Evolutionary conservation across 139 green algal genomes (phyloP).

Genomic region (Desmodesmus armatus): DNA sequence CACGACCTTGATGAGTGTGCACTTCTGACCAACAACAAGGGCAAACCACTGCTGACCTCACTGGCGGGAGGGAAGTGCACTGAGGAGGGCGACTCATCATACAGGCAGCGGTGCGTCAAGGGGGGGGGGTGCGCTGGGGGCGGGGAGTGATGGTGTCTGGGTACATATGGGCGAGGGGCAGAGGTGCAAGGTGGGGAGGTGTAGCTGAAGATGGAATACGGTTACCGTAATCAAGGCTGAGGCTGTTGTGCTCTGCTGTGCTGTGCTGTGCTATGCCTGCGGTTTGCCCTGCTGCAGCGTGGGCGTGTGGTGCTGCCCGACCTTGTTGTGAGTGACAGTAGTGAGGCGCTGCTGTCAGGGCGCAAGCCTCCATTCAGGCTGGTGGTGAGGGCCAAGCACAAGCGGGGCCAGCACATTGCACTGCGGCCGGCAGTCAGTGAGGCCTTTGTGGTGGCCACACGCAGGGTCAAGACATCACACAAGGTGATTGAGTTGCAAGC

Average conservation of each 20-base stretch:
- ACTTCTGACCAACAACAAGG: slow-evolving; percentile 86
- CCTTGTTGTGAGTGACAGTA: slow-evolving; percentile 83
- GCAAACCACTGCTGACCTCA: slow-evolving; percentile 31
- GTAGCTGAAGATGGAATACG: background rate
- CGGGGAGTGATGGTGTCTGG: background rate
- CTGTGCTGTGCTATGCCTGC: background rate
- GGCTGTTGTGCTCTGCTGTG: background rate
- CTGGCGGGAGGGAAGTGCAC: slow-evolving; percentile 13
- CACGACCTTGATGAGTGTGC: slow-evolving; percentile 78
- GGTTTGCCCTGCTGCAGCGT: slow-evolving; percentile 42
- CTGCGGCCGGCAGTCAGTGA: slow-evolving; percentile 76
- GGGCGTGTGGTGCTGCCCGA: slow-evolving; percentile 79
- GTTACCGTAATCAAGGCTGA: background rate
- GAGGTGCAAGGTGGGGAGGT: slow-evolving; percentile 1
- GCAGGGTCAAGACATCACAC: slow-evolving; percentile 79
- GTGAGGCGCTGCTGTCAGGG: slow-evolving; percentile 87
- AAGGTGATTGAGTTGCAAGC: slow-evolving; percentile 62
- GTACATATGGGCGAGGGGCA: background rate
- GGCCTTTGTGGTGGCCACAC: slow-evolving; percentile 86
- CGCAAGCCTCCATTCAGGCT: slow-evolving; percentile 92
- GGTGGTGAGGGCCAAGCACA: slow-evolving; percentile 71
- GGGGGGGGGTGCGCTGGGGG: background rate
- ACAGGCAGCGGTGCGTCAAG: slow-evolving; percentile 33
- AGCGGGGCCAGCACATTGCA: slow-evolving; percentile 15
- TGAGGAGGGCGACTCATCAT: slow-evolving; percentile 41